Base-by-base conservation (phyloP, 164 flowering plant species). In the Liquidambar formosana region DNA sequence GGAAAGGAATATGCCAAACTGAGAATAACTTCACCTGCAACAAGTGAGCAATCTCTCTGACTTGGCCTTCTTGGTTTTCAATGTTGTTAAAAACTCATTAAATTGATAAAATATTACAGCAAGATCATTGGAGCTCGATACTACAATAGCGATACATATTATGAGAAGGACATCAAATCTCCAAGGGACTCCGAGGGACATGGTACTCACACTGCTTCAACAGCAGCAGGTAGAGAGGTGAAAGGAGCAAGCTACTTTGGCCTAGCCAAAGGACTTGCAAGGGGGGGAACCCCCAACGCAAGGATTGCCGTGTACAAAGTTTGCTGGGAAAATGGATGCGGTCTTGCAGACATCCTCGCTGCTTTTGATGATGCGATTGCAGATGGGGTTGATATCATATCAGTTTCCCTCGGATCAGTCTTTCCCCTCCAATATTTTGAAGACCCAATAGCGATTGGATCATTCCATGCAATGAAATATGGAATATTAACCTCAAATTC, bases 311-410 rank as follows among this genome's bases (percentile, higher is more conserved):
- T 60, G 13, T 70, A 75, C 63, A 70, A 46, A 65, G 77, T 61
- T 18, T 75, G 73, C 21, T 10, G 5, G 28, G 10, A 6, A 5
- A 9, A 0, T 1, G 38, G 47, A 9, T 70, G 73, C 16, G 0
- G 1, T 10, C 0, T 27, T 13, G 43, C n/a, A 25, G 70, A 57
- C 10, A 15, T 75, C 16, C 63, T 70, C 51, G 71, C 71, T 41
- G 73, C 70, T 28, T 75, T 75, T 18, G 77, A 75, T 57, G 74
- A 75, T 66, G 77, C 77, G 8, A 70, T 70, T 65, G 73, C 77
- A 13, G 77, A 75, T 56, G 74, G 67, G 19, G 71, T 75, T 44
- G 70, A 75, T 10, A 12, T 75, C 14, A 65, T 75, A 23, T 18
- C 74, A 28, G 45, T 56, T 8, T 70, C 78, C n/a, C 15, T 75